Percentiles rank a stretch among this genome's conserved stretches.
phyloP scores from a whole-genome alignment of 441 rosid genomes.

The Omphalea diandra region DNA sequence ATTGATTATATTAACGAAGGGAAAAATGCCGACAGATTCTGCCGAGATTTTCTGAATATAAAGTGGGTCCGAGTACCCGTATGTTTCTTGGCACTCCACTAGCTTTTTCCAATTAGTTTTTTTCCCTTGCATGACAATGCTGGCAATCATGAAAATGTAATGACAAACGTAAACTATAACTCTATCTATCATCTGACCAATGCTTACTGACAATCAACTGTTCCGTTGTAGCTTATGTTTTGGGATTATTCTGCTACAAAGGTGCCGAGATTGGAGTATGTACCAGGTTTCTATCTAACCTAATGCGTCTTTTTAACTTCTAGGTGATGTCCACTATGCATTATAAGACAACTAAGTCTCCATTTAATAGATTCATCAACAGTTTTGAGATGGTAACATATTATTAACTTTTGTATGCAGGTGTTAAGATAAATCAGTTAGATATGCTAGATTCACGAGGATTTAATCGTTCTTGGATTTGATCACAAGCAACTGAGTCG shows the following conservation, averaged over 20 bases:
- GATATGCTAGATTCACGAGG: conserved; percentile 61
- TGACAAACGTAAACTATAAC: conserved; percentile 3
- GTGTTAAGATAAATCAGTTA: conserved; percentile 70
- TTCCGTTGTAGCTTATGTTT: conserved; percentile 56
- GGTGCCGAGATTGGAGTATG: conserved; percentile 95
- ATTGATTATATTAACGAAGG: conserved; percentile 96
- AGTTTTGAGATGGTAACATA: neutral
- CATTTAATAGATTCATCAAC: neutral
- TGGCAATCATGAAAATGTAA: neutral
- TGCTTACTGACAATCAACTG: conserved; percentile 10
- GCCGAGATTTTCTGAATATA: conserved; percentile 81
- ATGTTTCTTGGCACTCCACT: conserved; percentile 42
- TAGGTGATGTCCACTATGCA: neutral
- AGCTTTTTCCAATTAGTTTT: conserved; percentile 3
- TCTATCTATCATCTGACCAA: neutral
- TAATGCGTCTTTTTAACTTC: conserved; percentile 15
- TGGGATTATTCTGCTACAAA: conserved; percentile 93
- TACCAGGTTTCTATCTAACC: conserved; percentile 67
- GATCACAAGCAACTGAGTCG: conserved; percentile 90
- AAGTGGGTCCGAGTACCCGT: conserved; percentile 98
- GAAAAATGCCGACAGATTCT: conserved; percentile 83
- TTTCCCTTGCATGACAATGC: conserved; percentile 1
- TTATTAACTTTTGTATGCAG: conserved; percentile 36
- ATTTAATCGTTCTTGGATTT: conserved; percentile 61
- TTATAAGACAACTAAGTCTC: neutral